Percentiles rank a stretch among this genome's conserved stretches.
Evolutionary conservation across 1,284 basidiomycete species (phyloP).

Genomic region (Pyrrhoderma lamaoense): DNA sequence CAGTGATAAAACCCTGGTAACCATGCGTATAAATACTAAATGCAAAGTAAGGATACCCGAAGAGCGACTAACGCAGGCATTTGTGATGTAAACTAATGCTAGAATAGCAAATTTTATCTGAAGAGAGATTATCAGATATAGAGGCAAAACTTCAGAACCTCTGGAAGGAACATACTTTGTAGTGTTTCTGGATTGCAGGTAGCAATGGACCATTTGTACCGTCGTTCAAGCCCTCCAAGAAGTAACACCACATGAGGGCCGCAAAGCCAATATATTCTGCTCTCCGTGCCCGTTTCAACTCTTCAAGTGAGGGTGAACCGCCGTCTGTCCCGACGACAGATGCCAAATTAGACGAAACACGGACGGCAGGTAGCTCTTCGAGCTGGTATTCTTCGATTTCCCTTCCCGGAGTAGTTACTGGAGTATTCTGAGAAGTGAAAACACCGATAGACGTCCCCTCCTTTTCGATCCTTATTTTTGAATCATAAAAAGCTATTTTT

Average conservation of each 20-base stretch:
- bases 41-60: not conserved
- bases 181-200: constrained; percentile 47
- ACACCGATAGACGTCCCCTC: no score
- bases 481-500: no score
- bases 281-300: constrained; percentile 3
- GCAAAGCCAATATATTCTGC: constrained; percentile 23
- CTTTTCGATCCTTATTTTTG: no score
- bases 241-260: constrained; percentile 35
- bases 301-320: not conserved
- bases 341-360: not conserved
- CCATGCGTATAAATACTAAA: not conserved
- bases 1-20: constrained; percentile 46
- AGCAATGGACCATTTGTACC: constrained; percentile 52
- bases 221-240: constrained; percentile 55
- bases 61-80: constrained; percentile 32
- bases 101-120: constrained; percentile 42
- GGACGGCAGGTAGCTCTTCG: not conserved
- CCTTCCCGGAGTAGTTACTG: not conserved
- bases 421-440: no score
- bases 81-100: constrained; percentile 42
- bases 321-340: not conserved
- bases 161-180: constrained; percentile 38
- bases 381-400: constrained; percentile 2
- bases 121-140: no score
- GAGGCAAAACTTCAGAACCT: no score